These are phyloP conservation scores for Balansia obtecta DNA, from an alignment of 2,329 filamentous ascomycete genomes.

Conservation along the genomic window DNA sequence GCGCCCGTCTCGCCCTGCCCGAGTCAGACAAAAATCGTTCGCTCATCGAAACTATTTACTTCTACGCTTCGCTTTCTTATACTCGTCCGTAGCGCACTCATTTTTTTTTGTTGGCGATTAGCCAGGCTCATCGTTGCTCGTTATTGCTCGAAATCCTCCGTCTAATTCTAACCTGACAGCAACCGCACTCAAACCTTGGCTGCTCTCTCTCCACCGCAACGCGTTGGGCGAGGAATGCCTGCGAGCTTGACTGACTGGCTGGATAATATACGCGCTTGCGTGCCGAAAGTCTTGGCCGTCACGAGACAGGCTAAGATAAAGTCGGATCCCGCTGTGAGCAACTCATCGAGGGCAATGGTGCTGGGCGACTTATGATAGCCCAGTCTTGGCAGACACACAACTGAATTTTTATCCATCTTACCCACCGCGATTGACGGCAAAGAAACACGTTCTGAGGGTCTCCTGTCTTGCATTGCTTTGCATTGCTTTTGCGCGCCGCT, in stretches of 20 bases:
- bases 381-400: not conserved
- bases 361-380: not conserved
- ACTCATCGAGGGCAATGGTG: not conserved
- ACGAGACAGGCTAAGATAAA: slow-evolving; percentile 10
- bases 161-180: not conserved
- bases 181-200: not conserved
- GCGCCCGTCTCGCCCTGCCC: not conserved
- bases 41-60: not conserved
- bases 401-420: not conserved
- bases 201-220: not conserved
- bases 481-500: not conserved
- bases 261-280: slow-evolving; percentile 5
- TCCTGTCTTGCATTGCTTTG: not conserved
- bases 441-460: not conserved
- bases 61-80: not conserved
- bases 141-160: not conserved
- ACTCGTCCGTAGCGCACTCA: not conserved
- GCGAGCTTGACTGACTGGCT: not conserved
- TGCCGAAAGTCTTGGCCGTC: slow-evolving; percentile 10
- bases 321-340: not conserved
- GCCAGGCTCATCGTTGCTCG: not conserved
- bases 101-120: not conserved
- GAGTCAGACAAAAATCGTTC: not conserved
- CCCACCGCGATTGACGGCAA: not conserved
- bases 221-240: not conserved